Evolutionary conservation across 163 green algal genomes (phyloP), one percentile per base, ranked within the genome.

Genomic region (Scenedesmus sp.): DNA sequence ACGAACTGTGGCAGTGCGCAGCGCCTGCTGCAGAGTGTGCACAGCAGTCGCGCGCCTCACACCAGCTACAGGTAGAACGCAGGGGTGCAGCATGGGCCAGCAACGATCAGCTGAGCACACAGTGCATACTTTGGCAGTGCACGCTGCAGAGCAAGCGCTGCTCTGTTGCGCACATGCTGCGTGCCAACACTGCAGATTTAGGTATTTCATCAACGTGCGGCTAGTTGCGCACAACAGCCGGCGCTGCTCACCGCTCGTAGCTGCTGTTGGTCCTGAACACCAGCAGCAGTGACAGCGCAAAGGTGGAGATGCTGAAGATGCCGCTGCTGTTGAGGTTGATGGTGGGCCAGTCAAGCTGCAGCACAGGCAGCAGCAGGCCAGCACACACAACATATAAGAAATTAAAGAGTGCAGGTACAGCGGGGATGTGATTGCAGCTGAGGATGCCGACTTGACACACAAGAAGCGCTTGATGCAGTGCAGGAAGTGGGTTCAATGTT

Each of bases 271-370:
- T 70, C 8, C 82, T 70, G 82, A 88, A 70, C 55, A 88, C 82
- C 46, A 57, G 77, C 76, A 92, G 77, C 56, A 92, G 88, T 20
- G 88, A 92, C 56, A 92, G 88, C 62, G 88, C 88, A 92, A 92
- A 92, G 0, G 88, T 92, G 3, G 57, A 83, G 54, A 92, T 92
- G 88, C 88, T 82, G 74, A 92, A 92, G 62, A 88, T 88, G 79
- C 88, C 88, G 64, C 82, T 73, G 82, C 81, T 88, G 88, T 88
- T 89, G 8, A 92, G 66, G 10, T 56, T 89, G 34, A 92, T 55
- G 9, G 81, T 92, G 2, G 88, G 88, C 88, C 88, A 92, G 20
- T 92, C 66, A 8, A 89, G 62, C 87, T 91, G 87, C 86, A 46
- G 20, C 15, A 9, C n/a, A 15, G 70, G 70, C 70, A 6, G 20